Conservation (phyloP, 768 basidiomycete species). For the Macrolepiota dolichaula region DNA sequence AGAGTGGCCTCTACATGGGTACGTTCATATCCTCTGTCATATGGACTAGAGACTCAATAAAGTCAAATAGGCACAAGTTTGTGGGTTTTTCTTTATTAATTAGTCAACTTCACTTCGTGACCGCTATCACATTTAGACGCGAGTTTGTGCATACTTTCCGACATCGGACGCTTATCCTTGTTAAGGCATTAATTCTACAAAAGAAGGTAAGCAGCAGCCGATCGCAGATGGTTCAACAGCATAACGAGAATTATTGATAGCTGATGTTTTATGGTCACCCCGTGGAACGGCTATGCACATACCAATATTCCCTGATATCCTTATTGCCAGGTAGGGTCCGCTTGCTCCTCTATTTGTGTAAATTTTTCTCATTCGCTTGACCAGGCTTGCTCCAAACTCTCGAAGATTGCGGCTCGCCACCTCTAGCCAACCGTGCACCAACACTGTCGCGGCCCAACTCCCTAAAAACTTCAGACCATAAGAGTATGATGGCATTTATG, state of each 20-base stretch:
- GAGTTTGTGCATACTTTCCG: constrained; percentile 93
- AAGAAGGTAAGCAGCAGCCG: constrained; percentile 60
- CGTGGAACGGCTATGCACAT: constrained; percentile 93
- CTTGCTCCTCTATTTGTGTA: neutral
- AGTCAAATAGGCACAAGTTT: constrained; percentile 59
- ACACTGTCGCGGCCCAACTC: constrained; percentile 66
- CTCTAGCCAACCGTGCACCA: constrained; percentile 63
- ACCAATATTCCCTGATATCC: constrained; percentile 95
- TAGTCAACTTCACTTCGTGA: neutral
- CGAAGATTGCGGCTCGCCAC: constrained; percentile 89
- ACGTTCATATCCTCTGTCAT: constrained; percentile 21
- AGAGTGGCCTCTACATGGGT: constrained; percentile 96
- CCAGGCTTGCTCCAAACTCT: constrained; percentile 83
- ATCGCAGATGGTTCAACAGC: neutral
- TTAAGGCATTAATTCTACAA: constrained; percentile 93
- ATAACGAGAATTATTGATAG: constrained; percentile 32
- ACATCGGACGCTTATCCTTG: constrained; percentile 86
- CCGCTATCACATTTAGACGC: constrained; percentile 44
- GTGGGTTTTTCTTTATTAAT: constrained; percentile 34
- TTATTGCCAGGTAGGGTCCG: constrained; percentile 72
- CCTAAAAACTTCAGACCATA: constrained; percentile 82
- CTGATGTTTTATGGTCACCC: constrained; percentile 97
- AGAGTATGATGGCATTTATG: constrained; percentile 87
- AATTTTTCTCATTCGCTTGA: neutral
- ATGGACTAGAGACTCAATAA: neutral